phyloP scores from a whole-genome alignment of 106 monocot species.

The Dendrobium catenatum region DNA sequence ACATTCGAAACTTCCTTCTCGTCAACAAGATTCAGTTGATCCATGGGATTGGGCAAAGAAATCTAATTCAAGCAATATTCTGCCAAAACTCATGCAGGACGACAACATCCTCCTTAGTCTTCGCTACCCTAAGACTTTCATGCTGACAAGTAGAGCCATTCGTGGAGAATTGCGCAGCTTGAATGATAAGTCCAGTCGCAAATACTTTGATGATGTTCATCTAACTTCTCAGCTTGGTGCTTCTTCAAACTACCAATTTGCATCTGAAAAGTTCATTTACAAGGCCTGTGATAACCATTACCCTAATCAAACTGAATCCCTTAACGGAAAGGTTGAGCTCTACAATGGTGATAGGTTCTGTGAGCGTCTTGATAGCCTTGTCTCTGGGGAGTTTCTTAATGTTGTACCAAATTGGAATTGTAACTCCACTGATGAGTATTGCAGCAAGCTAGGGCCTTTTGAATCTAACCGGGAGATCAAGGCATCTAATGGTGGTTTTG shows the following conservation, averaged over 20 bases:
- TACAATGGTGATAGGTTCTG: constrained; percentile 44
- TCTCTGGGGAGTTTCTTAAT: constrained; percentile 19
- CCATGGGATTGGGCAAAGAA: constrained; percentile 29
- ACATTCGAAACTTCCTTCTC: constrained; percentile 34
- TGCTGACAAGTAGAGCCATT: constrained; percentile 38
- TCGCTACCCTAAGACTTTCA: constrained; percentile 41
- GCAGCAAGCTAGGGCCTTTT: constrained; percentile 62
- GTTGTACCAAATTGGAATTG: constrained; percentile 63
- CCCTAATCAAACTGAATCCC: constrained; percentile 29
- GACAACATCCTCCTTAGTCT: constrained; percentile 39
- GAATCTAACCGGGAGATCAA: constrained; percentile 16
- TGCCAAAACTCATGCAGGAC: constrained; percentile 24
- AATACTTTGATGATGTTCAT: constrained; percentile 44
- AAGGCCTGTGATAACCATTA: constrained; percentile 46
- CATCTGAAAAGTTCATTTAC: constrained; percentile 28
- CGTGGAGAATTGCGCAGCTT: constrained; percentile 46
- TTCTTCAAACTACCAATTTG: constrained; percentile 51
- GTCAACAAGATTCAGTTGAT: constrained; percentile 6
- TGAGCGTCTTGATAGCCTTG: constrained; percentile 36
- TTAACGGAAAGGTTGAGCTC: constrained; percentile 18
- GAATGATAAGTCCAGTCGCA: constrained; percentile 17
- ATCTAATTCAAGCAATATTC: background rate
- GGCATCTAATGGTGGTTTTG: constrained; percentile 27
- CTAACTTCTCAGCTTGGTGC: constrained; percentile 39
- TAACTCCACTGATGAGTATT: constrained; percentile 42